Conservation (phyloP, 345 rosid species). For the Brassica rapa region DNA sequence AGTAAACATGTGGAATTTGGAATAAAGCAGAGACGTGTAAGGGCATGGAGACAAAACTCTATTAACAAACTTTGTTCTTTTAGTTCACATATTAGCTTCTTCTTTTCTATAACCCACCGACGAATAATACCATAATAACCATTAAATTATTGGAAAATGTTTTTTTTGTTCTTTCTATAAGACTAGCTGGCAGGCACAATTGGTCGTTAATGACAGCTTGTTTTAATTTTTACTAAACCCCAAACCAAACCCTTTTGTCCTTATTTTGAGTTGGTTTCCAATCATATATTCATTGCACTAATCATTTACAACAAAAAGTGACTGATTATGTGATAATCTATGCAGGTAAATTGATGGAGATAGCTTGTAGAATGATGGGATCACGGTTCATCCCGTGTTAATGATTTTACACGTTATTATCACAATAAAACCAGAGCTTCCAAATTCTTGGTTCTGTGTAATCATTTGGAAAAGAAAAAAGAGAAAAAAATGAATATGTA, state of each 20-base stretch:
- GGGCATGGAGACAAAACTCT: constrained; percentile 30
- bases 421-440: constrained; percentile 24
- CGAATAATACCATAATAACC: constrained; percentile 26
- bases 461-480: constrained; percentile 13
- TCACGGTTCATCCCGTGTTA: constrained; percentile 65
- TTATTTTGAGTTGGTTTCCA: neutral
- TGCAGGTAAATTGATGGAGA: constrained; percentile 89
- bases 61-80: constrained; percentile 19
- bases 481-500: constrained; percentile 30
- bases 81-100: constrained; percentile 5
- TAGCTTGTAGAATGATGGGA: constrained; percentile 76
- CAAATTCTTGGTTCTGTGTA: constrained; percentile 47
- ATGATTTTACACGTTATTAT: constrained; percentile 43
- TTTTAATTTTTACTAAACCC: constrained; percentile 33
- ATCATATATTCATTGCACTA: constrained; percentile 9
- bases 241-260: constrained; percentile 29
- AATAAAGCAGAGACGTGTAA: constrained; percentile 39
- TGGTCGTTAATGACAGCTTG: constrained; percentile 40
- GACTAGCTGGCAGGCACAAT: constrained; percentile 57
- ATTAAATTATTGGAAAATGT: neutral
- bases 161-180: neutral
- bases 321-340: constrained; percentile 1
- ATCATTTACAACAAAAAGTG: neutral
- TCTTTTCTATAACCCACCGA: constrained; percentile 31
- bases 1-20: constrained; percentile 38